Evolutionary conservation across 805 yeast genomes (phyloP).

Genomic region (Wickerhamomyces bovis): DNA sequence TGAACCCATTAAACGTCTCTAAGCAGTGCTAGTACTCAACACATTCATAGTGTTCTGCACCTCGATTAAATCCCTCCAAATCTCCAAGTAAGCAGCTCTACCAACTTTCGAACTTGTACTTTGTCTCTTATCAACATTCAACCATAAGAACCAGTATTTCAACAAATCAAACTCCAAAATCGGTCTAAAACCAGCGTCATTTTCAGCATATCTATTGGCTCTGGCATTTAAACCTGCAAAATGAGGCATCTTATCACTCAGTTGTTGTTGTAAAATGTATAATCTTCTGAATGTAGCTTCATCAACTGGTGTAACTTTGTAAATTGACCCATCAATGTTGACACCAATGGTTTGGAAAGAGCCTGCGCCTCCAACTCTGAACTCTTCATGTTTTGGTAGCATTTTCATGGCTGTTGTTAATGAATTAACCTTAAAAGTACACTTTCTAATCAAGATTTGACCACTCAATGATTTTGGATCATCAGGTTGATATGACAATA

Average conservation of each 20-base stretch:
- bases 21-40: neutral
- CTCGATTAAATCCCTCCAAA: slow-evolving; percentile 63
- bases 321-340: slow-evolving; percentile 74
- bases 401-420: slow-evolving; percentile 48
- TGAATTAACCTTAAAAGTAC: slow-evolving; percentile 66
- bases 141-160: slow-evolving; percentile 38
- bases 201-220: slow-evolving; percentile 29
- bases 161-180: slow-evolving; percentile 59
- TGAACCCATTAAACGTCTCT: neutral
- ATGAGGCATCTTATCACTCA: slow-evolving; percentile 70
- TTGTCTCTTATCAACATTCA: slow-evolving; percentile 53
- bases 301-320: slow-evolving; percentile 63
- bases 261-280: slow-evolving; percentile 81
- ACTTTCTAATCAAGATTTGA: slow-evolving; percentile 59
- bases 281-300: slow-evolving; percentile 76
- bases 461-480: slow-evolving; percentile 82
- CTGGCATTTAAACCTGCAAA: slow-evolving; percentile 78
- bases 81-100: slow-evolving; percentile 48
- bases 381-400: slow-evolving; percentile 31
- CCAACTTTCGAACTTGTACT: slow-evolving; percentile 52
- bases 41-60: slow-evolving; percentile 37
- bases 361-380: slow-evolving; percentile 19
- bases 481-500: slow-evolving; percentile 87
- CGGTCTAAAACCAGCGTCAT: slow-evolving; percentile 47
- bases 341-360: slow-evolving; percentile 64